Conservation (phyloP, 208 protist genomes). For the Trypanosoma boissoni region DNA sequence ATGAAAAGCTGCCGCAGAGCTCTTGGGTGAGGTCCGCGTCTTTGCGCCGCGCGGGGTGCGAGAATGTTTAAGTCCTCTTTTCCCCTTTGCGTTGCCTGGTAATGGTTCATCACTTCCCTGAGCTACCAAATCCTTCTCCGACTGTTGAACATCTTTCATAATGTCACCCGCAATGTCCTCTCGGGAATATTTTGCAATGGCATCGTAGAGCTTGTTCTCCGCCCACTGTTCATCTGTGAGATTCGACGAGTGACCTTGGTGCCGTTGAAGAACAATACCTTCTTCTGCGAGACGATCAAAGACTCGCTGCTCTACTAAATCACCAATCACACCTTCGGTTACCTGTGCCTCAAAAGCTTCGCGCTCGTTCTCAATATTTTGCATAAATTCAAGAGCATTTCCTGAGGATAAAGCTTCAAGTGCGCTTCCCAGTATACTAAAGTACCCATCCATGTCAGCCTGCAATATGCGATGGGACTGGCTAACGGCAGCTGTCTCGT, state of each 20-base stretch:
- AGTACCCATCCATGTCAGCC: background rate
- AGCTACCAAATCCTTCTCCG: background rate
- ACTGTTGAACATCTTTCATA: background rate
- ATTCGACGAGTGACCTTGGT: constrained; percentile 4
- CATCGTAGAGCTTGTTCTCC: constrained; percentile 22
- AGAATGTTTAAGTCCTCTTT: too few species aligned
- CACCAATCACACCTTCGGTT: constrained; percentile 10
- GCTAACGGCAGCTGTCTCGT: background rate
- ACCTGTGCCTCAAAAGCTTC: constrained; percentile 4
- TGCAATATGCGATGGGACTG: background rate
- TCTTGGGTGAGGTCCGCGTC: too few species aligned
- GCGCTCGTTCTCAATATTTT: too few species aligned
- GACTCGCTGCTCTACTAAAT: constrained; percentile 15
- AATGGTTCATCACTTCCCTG: background rate
- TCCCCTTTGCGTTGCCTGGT: too few species aligned
- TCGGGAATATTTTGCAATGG: constrained; percentile 3
- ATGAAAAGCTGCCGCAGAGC: too few species aligned
- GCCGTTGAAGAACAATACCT: constrained; percentile 14
- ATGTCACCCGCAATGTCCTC: constrained; percentile 1
- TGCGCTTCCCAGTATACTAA: background rate
- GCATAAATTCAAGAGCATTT: background rate
- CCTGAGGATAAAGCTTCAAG: background rate
- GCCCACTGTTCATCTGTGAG: constrained; percentile 24
- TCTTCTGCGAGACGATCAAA: constrained; percentile 12
- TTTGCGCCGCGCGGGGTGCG: too few species aligned